Percentiles rank a stretch among this genome's conserved stretches.
Evolutionary conservation across 441 rosid genomes (phyloP).

Genomic region (Omphalea diandra): DNA sequence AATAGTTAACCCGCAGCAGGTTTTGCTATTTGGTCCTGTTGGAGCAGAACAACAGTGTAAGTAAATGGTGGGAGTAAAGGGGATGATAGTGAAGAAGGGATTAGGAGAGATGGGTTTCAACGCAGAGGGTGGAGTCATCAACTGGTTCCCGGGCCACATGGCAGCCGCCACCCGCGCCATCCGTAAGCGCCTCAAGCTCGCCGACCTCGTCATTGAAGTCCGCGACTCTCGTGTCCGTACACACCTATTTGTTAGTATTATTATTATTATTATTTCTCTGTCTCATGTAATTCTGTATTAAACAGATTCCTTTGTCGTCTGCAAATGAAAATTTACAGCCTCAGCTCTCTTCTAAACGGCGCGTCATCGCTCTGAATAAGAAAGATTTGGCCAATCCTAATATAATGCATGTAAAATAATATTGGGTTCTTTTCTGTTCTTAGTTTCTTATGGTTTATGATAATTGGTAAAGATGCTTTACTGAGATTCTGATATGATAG

Average conservation of each 20-base stretch:
- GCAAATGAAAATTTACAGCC: slow-evolving; percentile 72
- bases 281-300: background rate
- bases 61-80: slow-evolving; percentile 45
- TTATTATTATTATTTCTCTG: background rate
- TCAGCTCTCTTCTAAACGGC: slow-evolving; percentile 74
- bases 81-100: slow-evolving; percentile 53
- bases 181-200: slow-evolving; percentile 78
- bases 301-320: slow-evolving; percentile 88
- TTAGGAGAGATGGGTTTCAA: slow-evolving; percentile 78
- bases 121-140: slow-evolving; percentile 69
- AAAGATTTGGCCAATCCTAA: slow-evolving; percentile 86
- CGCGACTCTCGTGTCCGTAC: slow-evolving; percentile 82
- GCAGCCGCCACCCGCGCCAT: slow-evolving; percentile 94
- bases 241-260: background rate
- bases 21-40: no score
- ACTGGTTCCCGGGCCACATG: slow-evolving; percentile 98
- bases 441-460: no score
- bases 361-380: slow-evolving; percentile 82
- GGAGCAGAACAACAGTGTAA: no score
- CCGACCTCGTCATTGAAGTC: slow-evolving; percentile 94
- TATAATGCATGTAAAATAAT: slow-evolving; percentile 51
- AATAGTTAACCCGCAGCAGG: no score
- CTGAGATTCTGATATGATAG: no score
- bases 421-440: background rate
- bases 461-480: no score